Base-by-base conservation (phyloP, 1,284 basidiomycete genomes). In the Agaricales sp. region DNA sequence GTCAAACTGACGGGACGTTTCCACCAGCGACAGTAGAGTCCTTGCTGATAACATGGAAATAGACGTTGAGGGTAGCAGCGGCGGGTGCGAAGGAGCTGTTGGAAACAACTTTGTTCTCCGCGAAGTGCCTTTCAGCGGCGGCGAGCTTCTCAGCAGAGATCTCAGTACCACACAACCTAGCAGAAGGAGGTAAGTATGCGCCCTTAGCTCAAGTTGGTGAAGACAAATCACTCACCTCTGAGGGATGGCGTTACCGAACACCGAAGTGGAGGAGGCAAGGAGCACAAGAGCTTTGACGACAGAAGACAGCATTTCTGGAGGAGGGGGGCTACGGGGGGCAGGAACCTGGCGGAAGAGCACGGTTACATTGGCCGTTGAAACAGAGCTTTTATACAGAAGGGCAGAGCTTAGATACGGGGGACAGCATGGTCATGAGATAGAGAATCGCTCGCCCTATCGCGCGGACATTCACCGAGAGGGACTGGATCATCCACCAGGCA, bases 1-100 rank as follows among this genome's bases (percentile, higher is more conserved):
- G 16, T 8, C 26, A 23, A 2, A 51, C 59, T 43, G 50, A 63
- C 59, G 64, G 58, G 26, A 67, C 53, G 54, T 65, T 63, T 8
- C 65, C 66, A 18, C 64, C 64, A 19, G 52, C 52, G 4, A 52
- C 44, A 8, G 62, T 60, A 22, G 41, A 53, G 54, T 61, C 61
- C 50, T 61, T 49, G 51, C 56, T 59, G 55, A 68, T 61, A 50
- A 67, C 65, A 46, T 67, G 63, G 55, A 59, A 66, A 57, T 64
- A 64, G 20, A 67, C 63, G 45, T 64, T 62, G 48, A 60, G 55
- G 13, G 55, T 58, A 30, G 55, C 53, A 14, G 55, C 58, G 14
- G 23, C 30, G 26, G 18, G 11, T 4, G 22, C 48, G 24, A 54
- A 56, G 43, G 65, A 58, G 3, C 54, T 46, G 45, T 59, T 58